These are phyloP conservation scores for Combretum micranthum DNA, from an alignment of 345 rosid species.

Conservation along the genomic window DNA sequence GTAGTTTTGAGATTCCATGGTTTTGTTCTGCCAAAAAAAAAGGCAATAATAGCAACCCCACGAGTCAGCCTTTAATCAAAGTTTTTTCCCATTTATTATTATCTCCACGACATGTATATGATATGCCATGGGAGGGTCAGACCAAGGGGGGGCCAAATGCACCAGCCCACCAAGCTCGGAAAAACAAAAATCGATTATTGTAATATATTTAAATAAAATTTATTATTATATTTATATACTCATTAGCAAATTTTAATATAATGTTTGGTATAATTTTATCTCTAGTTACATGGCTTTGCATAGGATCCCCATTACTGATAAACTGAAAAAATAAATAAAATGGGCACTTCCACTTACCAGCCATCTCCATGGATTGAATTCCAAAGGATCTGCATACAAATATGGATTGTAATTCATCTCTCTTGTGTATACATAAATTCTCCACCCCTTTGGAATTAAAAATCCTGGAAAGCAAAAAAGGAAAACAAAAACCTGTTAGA, in stretches of 20 bases:
- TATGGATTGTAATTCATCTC: conserved; percentile 68
- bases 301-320: too few relatives aligned
- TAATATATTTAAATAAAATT: too few relatives aligned
- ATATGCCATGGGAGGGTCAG: too few relatives aligned
- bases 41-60: background rate
- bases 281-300: too few relatives aligned
- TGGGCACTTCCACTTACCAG: conserved; percentile 30
- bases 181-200: too few relatives aligned
- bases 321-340: background rate
- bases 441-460: conserved; percentile 86
- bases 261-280: too few relatives aligned
- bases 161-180: too few relatives aligned
- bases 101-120: too few relatives aligned
- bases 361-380: conserved; percentile 98
- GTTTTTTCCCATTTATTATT: too few relatives aligned
- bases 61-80: background rate
- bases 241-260: too few relatives aligned
- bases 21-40: conserved; percentile 67
- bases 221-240: too few relatives aligned
- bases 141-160: too few relatives aligned
- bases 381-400: conserved; percentile 56
- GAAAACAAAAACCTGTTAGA: background rate
- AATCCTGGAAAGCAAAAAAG: conserved; percentile 48
- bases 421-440: conserved; percentile 83
- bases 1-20: conserved; percentile 46